Evolutionary conservation across 345 rosid genomes (phyloP), one percentile per base, ranked within the genome.

Genomic region (Microthlaspi erraticum): DNA sequence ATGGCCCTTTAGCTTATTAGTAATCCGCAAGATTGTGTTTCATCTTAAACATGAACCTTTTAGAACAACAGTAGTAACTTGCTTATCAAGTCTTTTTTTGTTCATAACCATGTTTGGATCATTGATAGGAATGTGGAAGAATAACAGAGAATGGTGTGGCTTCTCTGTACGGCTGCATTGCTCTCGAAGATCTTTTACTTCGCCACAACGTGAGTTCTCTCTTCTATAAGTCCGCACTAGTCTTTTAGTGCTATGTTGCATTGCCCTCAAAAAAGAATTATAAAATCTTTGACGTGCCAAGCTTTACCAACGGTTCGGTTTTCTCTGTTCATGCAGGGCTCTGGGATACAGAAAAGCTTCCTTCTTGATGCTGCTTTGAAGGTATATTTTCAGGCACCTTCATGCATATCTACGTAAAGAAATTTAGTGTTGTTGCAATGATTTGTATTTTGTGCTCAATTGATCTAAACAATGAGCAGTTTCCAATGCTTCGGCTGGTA

Each of bases 111-210:
- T 60, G 58, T 61, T 61, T 55, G 39, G 59, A 23, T 55, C n/a
- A 56, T 33, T 55, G 17, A 56, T 33, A 91, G 90, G 96, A 87
- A 37, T 89, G 93, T 62, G 92, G 97, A 70, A 77, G 67, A 69
- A 77, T 83, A 51, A 91, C 93, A 3, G 79, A 64, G 58, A 60
- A 76, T 48, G 96, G 88, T 16, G 71, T 85, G 46, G 55, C 81
- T 71, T 85, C 87, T 79, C 84, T 91, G 57, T 82, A 79, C 59
- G 58, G 80, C 37, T 87, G 92, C 76, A 49, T 45, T 58, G 90
- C 96, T 55, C 86, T 91, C 10, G 96, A 91, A 80, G 83, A 82
- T 81, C 84, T 91, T 68, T 71, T 80, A 55, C 81, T 91, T 66
- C 90, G 92, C 18, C 97, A 91, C 84, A 91, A 83, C 68, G 96